Evolutionary conservation across 2,329 filamentous ascomycete species (phyloP), one percentile per base, ranked within the genome.

Genomic region (Botrytis galanthina): DNA sequence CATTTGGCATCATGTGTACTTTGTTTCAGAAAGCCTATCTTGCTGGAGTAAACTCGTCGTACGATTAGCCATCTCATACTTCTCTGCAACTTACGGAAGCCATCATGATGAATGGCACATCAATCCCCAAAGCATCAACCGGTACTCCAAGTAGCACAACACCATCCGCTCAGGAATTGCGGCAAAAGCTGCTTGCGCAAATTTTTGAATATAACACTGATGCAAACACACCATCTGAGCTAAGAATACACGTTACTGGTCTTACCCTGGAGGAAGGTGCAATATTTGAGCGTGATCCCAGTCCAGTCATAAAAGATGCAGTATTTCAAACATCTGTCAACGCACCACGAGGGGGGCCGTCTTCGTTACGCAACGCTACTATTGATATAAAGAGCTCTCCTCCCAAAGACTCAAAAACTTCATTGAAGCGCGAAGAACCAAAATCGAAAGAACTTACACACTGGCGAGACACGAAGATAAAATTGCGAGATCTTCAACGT

Each of bases 161-260:
- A 29, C 6, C 32, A 69, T 42, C 48, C 8, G 62, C 51, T 18
- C 26, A 37, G 51, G n/a, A 51, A 9, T 46, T 35, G 20, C 42
- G 54, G 16, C 51, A 69, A 29, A 42, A 29, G 10, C 26, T 73
- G 12, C 51, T 73, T 20, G 26, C 32, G 29, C 39, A 61, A 18
- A 69, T 73, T 32, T 48, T 32, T 9, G 48, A 69, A 35, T 73
- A 44, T 20, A 73, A 73, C 20, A 39, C 42, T 7, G 32, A 69
- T n/a, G n/a, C 2, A 16, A 26, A 69, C 10, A 73, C 54, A 22
- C 71, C 63, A 14, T 9, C 20, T 2, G 39, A 69, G 29, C 51
- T 69, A 35, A 73, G 42, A 42, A 42, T 73, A 35, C 54, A 73
- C 14, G 44, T 73, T 18, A 69, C 71, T 35, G 71, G 71, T 29